Conservation (phyloP, 139 green algal genomes). For the Tetradesmus obliquus region DNA sequence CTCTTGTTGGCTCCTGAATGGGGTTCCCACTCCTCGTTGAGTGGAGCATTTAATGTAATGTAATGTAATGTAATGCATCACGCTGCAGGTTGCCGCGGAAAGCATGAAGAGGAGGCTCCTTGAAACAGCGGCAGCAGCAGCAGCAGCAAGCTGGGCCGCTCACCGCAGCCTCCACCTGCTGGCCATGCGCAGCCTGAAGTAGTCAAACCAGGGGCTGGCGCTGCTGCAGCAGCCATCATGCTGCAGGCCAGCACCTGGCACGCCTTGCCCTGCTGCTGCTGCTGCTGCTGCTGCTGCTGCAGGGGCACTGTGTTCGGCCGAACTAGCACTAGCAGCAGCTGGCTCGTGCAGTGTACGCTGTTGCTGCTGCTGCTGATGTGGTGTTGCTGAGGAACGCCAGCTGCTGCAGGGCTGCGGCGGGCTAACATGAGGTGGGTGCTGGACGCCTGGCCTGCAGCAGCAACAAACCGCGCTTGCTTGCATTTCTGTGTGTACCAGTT, state of each 20-base stretch:
- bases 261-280: neutral
- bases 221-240: neutral
- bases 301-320: neutral
- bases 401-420: neutral
- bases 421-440: neutral
- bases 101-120: too few relatives aligned
- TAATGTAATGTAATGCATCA: too few relatives aligned
- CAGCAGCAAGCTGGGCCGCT: neutral
- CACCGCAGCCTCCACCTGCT: slow-evolving; percentile 30
- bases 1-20: too few relatives aligned
- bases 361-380: neutral
- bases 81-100: too few relatives aligned
- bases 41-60: too few relatives aligned
- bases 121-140: neutral
- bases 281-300: neutral
- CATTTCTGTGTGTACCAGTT: too few relatives aligned
- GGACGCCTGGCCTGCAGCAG: slow-evolving; percentile 16
- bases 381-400: neutral
- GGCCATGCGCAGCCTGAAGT: slow-evolving; percentile 31
- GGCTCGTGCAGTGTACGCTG: neutral
- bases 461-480: neutral
- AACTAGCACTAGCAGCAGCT: too few relatives aligned
- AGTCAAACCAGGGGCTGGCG: neutral
- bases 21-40: too few relatives aligned
- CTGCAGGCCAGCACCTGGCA: neutral